phyloP scores from a whole-genome alignment of 345 rosid species.

The Gossypium sturtianum region DNA sequence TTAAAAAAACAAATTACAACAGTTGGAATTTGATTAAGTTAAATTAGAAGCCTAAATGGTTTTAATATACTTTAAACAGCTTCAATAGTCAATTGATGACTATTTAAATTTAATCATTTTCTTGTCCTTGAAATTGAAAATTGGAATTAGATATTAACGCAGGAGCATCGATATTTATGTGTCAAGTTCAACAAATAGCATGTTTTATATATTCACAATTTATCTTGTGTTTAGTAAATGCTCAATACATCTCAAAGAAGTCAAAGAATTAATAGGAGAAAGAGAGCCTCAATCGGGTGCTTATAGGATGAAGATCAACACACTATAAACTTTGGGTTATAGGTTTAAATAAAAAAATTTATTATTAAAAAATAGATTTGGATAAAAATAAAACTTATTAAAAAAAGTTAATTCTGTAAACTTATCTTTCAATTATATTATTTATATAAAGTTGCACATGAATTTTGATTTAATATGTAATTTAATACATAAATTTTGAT shows the following conservation, averaged over 20 bases:
- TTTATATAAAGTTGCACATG: no score
- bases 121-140: not conserved
- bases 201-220: conserved; percentile 4
- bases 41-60: not conserved
- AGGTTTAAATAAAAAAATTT: no score
- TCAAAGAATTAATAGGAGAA: not conserved
- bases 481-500: no score
- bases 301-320: no score
- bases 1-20: not conserved
- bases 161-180: not conserved
- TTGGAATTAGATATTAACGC: not conserved
- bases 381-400: no score
- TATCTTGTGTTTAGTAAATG: not conserved
- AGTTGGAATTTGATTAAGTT: not conserved
- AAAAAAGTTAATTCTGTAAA: no score
- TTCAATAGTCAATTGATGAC: not conserved
- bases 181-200: not conserved
- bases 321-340: no score
- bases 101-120: not conserved
- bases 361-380: no score
- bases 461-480: no score
- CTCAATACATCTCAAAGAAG: not conserved
- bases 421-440: no score
- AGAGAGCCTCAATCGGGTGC: not conserved
- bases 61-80: not conserved